Evolutionary conservation across 257 asterid genomes (phyloP), one percentile per base, ranked within the genome.

Genomic region (Solanum pinnatisectum): DNA sequence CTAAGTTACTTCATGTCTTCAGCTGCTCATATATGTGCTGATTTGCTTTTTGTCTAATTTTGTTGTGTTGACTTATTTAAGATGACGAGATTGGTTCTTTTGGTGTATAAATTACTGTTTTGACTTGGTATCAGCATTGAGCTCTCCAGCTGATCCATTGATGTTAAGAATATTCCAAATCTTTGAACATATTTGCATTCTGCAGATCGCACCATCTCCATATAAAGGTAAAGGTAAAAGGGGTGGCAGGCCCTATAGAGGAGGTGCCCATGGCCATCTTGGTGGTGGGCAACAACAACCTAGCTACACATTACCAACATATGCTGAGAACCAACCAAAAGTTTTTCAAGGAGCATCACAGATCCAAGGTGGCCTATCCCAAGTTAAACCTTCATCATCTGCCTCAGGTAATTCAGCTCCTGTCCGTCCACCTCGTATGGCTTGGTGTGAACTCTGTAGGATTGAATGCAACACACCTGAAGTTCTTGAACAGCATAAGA

Each of bases 391-490:
- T 49, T 87, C 87, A 79, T 82, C 89, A n/a, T 86, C 77, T 86
- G 84, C 40, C 70, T 18, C 70, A 32, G 86, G 86, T 82, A 82
- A 74, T 74, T 35, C 88, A 15, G 88, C 32, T 36, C 87, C 91
- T 71, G 91, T 86, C 84, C 35, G 71, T 72, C 91, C 90, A 83
- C 85, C 93, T 85, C 92, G 89, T 77, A 79, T 82, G 46, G 93
- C 88, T 30, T 72, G 86, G 78, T 94, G 97, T 74, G 97, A 93
- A 88, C 91, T 94, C 89, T 94, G 97, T 90, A 91, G 86, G 73
- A 92, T 93, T 49, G 94, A 90, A 87, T 94, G 97, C 93, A 93
- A 93, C 88, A 91, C 92, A 37, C 88, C 85, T 20, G 97, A 94
- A 90, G 88, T 93, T 78, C 90, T 94, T 42, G 91, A 94, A 87